Percentiles rank a stretch among this genome's conserved stretches.
phyloP scores from a whole-genome alignment of 768 basidiomycete species.

The Russula emetica region DNA sequence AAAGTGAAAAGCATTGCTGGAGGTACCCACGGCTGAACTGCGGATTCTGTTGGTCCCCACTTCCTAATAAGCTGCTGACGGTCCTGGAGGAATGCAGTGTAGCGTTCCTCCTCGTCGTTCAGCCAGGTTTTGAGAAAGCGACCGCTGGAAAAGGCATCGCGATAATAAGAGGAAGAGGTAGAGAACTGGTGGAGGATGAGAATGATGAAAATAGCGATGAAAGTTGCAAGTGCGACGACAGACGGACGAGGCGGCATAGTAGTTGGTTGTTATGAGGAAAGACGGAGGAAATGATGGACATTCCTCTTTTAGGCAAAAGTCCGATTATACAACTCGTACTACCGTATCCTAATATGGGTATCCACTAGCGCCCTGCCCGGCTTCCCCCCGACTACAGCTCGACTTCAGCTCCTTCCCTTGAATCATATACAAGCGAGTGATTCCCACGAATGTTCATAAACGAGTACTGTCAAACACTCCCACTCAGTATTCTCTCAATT shows the following conservation, averaged over 20 bases:
- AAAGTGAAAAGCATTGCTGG: background rate
- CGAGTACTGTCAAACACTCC: slow-evolving; percentile 39
- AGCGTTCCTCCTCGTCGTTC: slow-evolving; percentile 8
- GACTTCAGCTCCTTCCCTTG: background rate
- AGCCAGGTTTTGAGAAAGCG: slow-evolving; percentile 9
- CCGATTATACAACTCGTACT: slow-evolving; percentile 2
- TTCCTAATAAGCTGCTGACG: slow-evolving; percentile 15
- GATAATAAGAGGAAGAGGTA: background rate
- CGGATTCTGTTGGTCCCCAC: slow-evolving; percentile 5
- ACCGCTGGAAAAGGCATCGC: background rate
- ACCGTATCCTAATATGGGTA: slow-evolving; percentile 7
- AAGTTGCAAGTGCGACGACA: background rate
- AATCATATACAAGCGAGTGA: slow-evolving; percentile 13
- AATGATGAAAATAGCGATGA: background rate
- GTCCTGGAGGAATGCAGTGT: background rate
- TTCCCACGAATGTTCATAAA: slow-evolving; percentile 47
- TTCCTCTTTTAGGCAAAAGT: no score
- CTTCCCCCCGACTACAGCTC: background rate
- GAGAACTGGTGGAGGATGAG: background rate
- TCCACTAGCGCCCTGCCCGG: background rate
- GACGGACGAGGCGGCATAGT: slow-evolving; percentile 1
- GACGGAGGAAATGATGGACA: no score
- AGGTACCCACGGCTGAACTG: slow-evolving; percentile 10
- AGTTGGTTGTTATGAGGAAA: no score
- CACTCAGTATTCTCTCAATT: background rate